Evolutionary conservation across 345 rosid species (phyloP).

Genomic region (Ailanthus altissimus): DNA sequence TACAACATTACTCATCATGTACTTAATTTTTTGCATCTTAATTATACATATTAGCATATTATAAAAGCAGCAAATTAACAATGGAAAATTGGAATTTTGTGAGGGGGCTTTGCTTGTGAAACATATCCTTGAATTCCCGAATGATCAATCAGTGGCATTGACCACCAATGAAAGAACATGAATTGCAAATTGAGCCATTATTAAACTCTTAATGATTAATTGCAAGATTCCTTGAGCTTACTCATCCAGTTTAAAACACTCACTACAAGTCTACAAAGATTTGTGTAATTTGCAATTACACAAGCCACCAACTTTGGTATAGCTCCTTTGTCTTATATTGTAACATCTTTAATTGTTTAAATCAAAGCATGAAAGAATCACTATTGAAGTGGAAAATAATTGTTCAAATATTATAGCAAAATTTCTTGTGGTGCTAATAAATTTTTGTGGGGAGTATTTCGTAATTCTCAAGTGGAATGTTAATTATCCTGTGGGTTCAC

Average conservation of each 20-base stretch:
- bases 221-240: conserved; percentile 4
- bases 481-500: neutral
- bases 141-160: neutral
- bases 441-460: no score
- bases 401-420: no score
- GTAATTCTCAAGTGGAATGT: no score
- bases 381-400: neutral
- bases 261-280: neutral
- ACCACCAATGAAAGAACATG: neutral
- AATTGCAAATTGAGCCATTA: neutral
- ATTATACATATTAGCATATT: neutral
- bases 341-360: neutral
- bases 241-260: neutral
- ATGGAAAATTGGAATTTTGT: neutral
- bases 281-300: neutral
- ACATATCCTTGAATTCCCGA: neutral
- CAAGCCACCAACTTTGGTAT: neutral
- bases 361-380: no score
- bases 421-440: no score
- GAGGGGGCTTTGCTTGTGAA: neutral
- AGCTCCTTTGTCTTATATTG: neutral
- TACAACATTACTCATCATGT: no score
- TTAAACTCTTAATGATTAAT: neutral
- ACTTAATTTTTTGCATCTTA: neutral
- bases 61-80: neutral